A percentile compares a stretch with the other conserved stretches of the same genome.
Evolutionary conservation across 441 rosid genomes (phyloP).

Genomic region (Croton setiger): DNA sequence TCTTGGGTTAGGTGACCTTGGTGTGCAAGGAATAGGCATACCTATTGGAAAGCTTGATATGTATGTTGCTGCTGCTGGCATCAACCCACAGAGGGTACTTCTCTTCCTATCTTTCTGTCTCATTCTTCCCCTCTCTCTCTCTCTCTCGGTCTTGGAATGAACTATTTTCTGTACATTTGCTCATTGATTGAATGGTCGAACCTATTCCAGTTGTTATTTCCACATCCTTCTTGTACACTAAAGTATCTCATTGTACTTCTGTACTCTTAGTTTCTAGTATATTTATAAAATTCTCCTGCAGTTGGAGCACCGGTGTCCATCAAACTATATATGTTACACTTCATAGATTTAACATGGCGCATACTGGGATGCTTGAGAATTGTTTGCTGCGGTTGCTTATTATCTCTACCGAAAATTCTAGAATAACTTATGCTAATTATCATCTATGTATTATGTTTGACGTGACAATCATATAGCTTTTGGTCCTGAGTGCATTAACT

Average conservation of each 20-base stretch:
- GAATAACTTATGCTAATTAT: slow-evolving; percentile 6
- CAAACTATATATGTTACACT: too few relatives aligned
- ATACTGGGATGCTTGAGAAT: slow-evolving; percentile 4
- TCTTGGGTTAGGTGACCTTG: slow-evolving; percentile 98
- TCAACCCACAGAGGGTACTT: slow-evolving; percentile 87
- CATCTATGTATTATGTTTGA: neutral
- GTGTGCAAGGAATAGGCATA: slow-evolving; percentile 97
- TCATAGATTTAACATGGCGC: neutral
- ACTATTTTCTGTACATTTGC: neutral
- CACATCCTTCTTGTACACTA: neutral
- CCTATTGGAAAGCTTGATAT: slow-evolving; percentile 97
- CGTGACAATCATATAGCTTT: neutral
- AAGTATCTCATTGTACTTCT: neutral
- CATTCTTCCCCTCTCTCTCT: neutral
- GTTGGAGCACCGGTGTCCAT: too few relatives aligned
- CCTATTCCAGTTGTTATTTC: neutral
- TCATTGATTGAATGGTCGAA: neutral
- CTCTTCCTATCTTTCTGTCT: neutral
- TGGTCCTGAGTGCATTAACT: neutral
- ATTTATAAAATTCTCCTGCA: too few relatives aligned
- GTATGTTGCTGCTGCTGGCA: slow-evolving; percentile 96
- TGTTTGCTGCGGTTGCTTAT: slow-evolving; percentile 3
- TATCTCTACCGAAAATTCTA: neutral
- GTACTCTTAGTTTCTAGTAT: too few relatives aligned
- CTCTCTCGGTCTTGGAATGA: neutral